phyloP scores from a whole-genome alignment of 208 protist genomes.

The Vickermania spadyakhi region DNA sequence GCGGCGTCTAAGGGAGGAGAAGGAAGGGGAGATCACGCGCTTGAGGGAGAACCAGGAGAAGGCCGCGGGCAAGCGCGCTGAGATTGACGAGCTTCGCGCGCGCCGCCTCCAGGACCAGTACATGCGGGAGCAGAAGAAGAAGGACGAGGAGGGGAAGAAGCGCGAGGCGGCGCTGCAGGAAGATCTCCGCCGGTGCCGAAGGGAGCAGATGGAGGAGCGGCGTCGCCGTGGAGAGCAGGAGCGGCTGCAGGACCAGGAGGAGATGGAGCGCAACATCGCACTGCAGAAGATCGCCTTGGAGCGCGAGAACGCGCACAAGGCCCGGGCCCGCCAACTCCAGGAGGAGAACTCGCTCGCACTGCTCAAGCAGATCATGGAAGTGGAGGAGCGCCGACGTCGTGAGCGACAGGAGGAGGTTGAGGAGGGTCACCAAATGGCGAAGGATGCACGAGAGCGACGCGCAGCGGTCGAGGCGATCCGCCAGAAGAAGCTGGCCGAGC shows the following conservation, averaged over 20 bases:
- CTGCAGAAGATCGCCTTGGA: constrained; percentile 77
- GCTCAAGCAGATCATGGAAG: constrained; percentile 85
- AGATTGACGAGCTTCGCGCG: constrained; percentile 89
- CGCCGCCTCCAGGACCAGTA: constrained; percentile 82
- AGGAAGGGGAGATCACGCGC: constrained; percentile 85
- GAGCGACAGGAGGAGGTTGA: constrained; percentile 87
- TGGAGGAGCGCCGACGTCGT: constrained; percentile 78
- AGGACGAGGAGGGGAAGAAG: constrained; percentile 73
- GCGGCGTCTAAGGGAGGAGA: constrained; percentile 68
- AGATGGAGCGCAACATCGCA: constrained; percentile 79
- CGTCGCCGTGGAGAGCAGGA: constrained; percentile 40
- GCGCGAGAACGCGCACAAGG: constrained; percentile 56
- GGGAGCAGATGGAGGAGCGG: constrained; percentile 80
- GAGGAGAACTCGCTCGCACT: constrained; percentile 80
- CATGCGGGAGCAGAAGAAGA: constrained; percentile 62
- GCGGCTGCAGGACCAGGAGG: constrained; percentile 59
- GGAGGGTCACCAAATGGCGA: constrained; percentile 72
- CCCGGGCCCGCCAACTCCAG: constrained; percentile 40
- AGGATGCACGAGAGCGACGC: constrained; percentile 60
- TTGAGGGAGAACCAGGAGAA: constrained; percentile 85
- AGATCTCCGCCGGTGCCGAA: constrained; percentile 68
- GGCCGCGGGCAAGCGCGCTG: constrained; percentile 84
- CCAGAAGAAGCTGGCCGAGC: constrained; percentile 64
- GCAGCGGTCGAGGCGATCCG: constrained; percentile 85
- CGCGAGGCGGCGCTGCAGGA: constrained; percentile 41